Evolutionary conservation across 371 early-diverging fungal species (phyloP).

Genomic region (Syncephalis fuscata): DNA sequence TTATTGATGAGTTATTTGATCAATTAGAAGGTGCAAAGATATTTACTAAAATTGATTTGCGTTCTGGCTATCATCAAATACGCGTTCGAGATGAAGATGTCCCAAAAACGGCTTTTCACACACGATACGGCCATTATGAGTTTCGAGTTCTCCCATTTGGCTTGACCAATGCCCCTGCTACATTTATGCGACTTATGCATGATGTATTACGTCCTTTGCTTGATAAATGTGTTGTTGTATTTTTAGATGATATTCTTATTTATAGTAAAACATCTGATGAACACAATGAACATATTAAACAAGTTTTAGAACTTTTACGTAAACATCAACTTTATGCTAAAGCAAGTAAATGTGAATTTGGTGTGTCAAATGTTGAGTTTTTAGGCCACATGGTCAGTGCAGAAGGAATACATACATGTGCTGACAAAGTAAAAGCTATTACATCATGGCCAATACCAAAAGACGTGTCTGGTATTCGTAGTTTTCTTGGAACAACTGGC

Average conservation of each 20-base stretch:
- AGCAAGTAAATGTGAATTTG: background rate
- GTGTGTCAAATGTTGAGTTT: background rate
- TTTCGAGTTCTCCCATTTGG: slow-evolving; percentile 22
- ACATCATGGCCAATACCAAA: slow-evolving; percentile 4
- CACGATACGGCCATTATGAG: slow-evolving; percentile 18
- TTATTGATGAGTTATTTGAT: slow-evolving; percentile 15
- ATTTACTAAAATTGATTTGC: slow-evolving; percentile 20
- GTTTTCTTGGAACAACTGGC: slow-evolving; percentile 15
- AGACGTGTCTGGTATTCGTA: slow-evolving; percentile 15
- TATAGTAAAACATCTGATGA: background rate
- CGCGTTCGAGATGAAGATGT: slow-evolving; percentile 6
- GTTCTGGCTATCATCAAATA: slow-evolving; percentile 21
- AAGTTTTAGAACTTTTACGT: background rate
- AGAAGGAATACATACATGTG: slow-evolving; percentile 3
- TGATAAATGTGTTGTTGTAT: slow-evolving; percentile 9
- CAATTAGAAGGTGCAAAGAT: slow-evolving; percentile 7
- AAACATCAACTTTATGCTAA: background rate
- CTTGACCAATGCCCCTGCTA: slow-evolving; percentile 16
- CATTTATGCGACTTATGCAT: slow-evolving; percentile 19
- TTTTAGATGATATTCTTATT: slow-evolving; percentile 17
- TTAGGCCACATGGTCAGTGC: background rate
- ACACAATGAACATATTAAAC: slow-evolving; percentile 2
- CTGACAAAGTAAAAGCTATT: slow-evolving; percentile 7
- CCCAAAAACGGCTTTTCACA: slow-evolving; percentile 10
- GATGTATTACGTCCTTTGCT: slow-evolving; percentile 10